These are phyloP conservation scores for Remersonia thermophila DNA, from an alignment of 2,329 filamentous ascomycete species.

Conservation along the genomic window DNA sequence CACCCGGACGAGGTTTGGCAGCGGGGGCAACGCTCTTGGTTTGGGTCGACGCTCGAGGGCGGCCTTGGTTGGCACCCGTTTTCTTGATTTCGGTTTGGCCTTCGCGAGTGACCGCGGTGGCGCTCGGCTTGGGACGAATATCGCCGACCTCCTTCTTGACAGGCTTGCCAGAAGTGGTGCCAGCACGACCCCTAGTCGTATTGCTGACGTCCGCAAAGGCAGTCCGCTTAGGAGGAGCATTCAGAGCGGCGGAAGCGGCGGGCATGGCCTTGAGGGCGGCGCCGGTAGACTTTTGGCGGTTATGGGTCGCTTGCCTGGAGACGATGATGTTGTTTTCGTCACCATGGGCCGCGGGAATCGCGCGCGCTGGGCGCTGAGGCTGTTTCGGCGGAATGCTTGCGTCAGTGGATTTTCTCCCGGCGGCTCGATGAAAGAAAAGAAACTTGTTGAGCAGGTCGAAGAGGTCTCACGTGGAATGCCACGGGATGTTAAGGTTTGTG, in stretches of 20 bases:
- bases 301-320: slow-evolving; percentile 53
- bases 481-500: no score
- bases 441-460: no score
- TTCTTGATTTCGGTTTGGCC: slow-evolving; percentile 30
- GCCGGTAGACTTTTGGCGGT: slow-evolving; percentile 71
- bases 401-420: slow-evolving; percentile 3
- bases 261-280: slow-evolving; percentile 40
- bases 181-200: slow-evolving; percentile 29
- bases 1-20: slow-evolving; percentile 4
- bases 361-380: slow-evolving; percentile 56
- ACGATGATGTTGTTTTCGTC: slow-evolving; percentile 59
- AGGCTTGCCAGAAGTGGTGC: slow-evolving; percentile 13
- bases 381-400: slow-evolving; percentile 25
- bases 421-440: background rate
- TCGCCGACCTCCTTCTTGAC: slow-evolving; percentile 25
- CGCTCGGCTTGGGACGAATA: slow-evolving; percentile 18
- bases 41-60: background rate
- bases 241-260: slow-evolving; percentile 40
- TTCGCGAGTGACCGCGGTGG: slow-evolving; percentile 13
- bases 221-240: slow-evolving; percentile 58
- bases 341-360: slow-evolving; percentile 37
- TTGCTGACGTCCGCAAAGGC: slow-evolving; percentile 79
- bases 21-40: slow-evolving; percentile 5
- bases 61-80: slow-evolving; percentile 17
- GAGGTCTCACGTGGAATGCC: no score